Conservation (phyloP, 2,329 filamentous ascomycete genomes). For the Mollisiaceae sp. region DNA sequence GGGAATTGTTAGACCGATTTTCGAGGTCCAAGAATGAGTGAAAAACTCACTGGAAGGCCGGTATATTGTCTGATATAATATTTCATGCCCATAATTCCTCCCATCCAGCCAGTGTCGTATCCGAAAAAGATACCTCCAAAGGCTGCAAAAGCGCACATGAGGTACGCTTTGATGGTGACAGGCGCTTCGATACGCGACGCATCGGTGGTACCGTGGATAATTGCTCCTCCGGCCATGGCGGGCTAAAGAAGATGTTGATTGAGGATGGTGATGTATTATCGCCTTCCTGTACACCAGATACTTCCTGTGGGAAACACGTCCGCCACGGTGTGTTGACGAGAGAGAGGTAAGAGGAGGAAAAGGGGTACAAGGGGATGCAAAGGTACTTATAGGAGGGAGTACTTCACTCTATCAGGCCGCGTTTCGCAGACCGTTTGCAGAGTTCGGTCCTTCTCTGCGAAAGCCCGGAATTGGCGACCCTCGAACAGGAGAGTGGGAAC, state of each 20-base stretch:
- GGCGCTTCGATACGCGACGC: conserved; percentile 70
- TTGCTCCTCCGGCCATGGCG: conserved; percentile 29
- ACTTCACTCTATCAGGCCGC: not conserved
- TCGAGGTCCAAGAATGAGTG: not conserved
- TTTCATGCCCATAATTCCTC: conserved; percentile 45
- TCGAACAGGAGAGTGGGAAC: conserved; percentile 15
- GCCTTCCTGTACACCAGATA: conserved; percentile 10
- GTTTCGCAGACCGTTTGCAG: conserved; percentile 5
- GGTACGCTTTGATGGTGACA: conserved; percentile 69
- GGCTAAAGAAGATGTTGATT: not conserved
- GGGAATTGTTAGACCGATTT: not conserved
- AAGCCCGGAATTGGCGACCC: conserved; percentile 6
- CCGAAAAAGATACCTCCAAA: conserved; percentile 64
- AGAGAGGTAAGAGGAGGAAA: not conserved
- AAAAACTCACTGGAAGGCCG: conserved; percentile 23
- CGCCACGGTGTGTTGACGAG: conserved; percentile 11
- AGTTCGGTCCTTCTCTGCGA: conserved; percentile 17
- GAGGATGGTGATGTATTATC: not conserved
- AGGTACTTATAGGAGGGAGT: conserved; percentile 1
- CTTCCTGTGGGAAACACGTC: not conserved
- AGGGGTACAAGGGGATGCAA: not conserved
- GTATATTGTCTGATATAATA: conserved; percentile 35
- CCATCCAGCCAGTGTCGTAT: conserved; percentile 79
- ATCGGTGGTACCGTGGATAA: conserved; percentile 54
- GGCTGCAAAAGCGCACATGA: conserved; percentile 71